Percentiles rank a stretch among this genome's conserved stretches.
These are phyloP conservation scores for Truncatella angustata DNA, from an alignment of 2,329 filamentous ascomycete genomes.

Conservation along the genomic window DNA sequence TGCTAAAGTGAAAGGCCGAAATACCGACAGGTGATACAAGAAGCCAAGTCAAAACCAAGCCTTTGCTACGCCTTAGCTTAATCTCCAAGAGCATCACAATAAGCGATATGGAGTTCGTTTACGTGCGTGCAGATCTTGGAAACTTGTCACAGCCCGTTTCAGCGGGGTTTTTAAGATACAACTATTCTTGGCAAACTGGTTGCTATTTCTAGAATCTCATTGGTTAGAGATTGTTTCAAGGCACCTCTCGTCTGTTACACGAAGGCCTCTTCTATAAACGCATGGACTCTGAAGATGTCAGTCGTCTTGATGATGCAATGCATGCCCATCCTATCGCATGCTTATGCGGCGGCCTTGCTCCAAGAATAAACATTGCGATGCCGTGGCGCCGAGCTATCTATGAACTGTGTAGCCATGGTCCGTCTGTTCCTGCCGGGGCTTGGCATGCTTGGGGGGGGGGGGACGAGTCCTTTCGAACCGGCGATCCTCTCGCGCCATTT, in stretches of 20 bases:
- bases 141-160: too few species aligned
- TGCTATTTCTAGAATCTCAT: too few species aligned
- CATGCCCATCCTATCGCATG: neutral
- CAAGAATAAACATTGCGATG: neutral
- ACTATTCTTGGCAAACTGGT: too few species aligned
- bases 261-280: too few species aligned
- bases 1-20: neutral
- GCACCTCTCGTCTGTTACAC: too few species aligned
- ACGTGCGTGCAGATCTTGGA: too few species aligned
- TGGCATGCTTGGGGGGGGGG: neutral
- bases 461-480: neutral
- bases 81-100: too few species aligned
- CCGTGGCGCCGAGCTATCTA: neutral
- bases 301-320: neutral
- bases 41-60: neutral
- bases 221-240: too few species aligned
- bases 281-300: neutral
- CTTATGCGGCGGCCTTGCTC: neutral
- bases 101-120: too few species aligned
- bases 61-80: too few species aligned
- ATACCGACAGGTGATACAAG: neutral
- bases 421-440: neutral
- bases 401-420: neutral
- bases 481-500: neutral
- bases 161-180: too few species aligned